These are phyloP conservation scores for Apophysomyces sp. DNA, from an alignment of 371 early-diverging fungal genomes.

Conservation along the genomic window DNA sequence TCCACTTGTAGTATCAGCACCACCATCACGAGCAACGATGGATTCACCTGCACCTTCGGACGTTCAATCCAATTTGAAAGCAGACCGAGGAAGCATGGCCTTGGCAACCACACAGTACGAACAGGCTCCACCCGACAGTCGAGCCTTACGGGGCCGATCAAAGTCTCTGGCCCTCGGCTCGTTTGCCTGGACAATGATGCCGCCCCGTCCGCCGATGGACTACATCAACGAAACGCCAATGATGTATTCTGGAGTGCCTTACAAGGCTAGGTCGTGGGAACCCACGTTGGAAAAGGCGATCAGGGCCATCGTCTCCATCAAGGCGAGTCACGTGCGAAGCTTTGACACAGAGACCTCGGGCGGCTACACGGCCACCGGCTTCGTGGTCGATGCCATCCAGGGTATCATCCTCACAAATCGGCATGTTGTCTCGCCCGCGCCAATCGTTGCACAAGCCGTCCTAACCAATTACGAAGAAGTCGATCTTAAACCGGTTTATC, in stretches of 20 bases:
- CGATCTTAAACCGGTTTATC: constrained; percentile 75
- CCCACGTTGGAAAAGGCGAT: constrained; percentile 73
- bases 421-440: constrained; percentile 86
- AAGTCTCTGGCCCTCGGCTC: constrained; percentile 41
- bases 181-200: constrained; percentile 20
- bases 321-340: constrained; percentile 79
- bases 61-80: constrained; percentile 16
- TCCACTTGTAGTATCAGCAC: constrained; percentile 17
- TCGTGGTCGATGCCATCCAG: constrained; percentile 81
- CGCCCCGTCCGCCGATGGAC: constrained; percentile 36
- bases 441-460: constrained; percentile 79
- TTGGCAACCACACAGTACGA: constrained; percentile 21
- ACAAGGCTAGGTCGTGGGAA: constrained; percentile 64
- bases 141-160: constrained; percentile 36
- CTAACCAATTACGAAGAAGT: constrained; percentile 89
- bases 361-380: constrained; percentile 82
- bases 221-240: constrained; percentile 9
- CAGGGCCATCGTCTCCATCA: constrained; percentile 80
- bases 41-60: constrained; percentile 24
- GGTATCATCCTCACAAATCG: constrained; percentile 89
- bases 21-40: constrained; percentile 10
- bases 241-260: constrained; percentile 29
- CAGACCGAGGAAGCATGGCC: constrained; percentile 22
- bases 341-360: constrained; percentile 90
- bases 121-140: constrained; percentile 21